Base-by-base conservation (phyloP, 2,329 filamentous ascomycete species). In the Fusarium sp. region DNA sequence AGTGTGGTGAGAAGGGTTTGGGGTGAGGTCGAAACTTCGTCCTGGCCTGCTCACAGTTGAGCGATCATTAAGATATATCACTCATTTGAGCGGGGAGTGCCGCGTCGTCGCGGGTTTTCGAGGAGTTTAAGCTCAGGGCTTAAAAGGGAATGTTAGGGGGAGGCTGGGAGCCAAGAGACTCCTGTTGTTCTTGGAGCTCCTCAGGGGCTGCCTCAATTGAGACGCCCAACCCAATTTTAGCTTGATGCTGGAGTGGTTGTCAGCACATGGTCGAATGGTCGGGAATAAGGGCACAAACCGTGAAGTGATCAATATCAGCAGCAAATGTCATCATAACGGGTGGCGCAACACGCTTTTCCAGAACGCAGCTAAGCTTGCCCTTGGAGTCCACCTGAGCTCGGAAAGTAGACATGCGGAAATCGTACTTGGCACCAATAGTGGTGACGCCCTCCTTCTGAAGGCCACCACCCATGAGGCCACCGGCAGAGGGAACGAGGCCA, bases 371-470 rank as follows among this genome's bases (percentile, higher is more conserved):
- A 70, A 99, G 89, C 87, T 97, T 98, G 83, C 96, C 96, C 82
- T 94, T 92, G 80, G 95, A 97, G 85, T 99, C 96, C 78, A 98
- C 89, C 86, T 99, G 96, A 50, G 96, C 96, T 75, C 96, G 92
- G 91, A 98, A 98, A 57, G 94, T 96, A 62, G 94, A 96, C 86
- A 95, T 94, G 81, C 94, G 91, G 90, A 99, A 99, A 83, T 98
- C 96, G 85, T 99, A 99, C 86, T 99, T 99, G 82, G 95, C 94
- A 79, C 96, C 96, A 79, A 98, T 89, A 62, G 95, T 94, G 61
- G 97, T 95, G 70, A 94, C 89, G 63, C 96, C 96, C 83, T 99
- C 95, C 84, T 95, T 96, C 83, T 92, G 90, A 61, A 92, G 82
- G 52, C 91, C 91, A 68, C 88, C 90, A 79, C 94, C 94, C 91